Percentiles rank a stretch among this genome's conserved stretches.
Evolutionary conservation across 78 protist species (phyloP).

Genomic region (Guillardia theta): DNA sequence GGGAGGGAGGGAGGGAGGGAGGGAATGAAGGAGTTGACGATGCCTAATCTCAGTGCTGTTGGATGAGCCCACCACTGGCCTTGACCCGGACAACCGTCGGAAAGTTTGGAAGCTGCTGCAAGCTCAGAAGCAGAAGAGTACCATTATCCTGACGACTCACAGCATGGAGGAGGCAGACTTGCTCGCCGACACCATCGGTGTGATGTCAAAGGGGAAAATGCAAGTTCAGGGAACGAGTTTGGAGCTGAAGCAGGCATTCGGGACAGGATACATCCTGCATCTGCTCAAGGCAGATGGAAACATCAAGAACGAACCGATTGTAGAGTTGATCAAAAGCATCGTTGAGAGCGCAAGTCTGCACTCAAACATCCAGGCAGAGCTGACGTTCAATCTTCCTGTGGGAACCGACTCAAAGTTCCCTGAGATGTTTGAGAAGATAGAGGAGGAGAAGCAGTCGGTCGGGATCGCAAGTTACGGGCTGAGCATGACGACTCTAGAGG

Average conservation of each 20-base stretch:
- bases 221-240: conserved; percentile 67
- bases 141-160: conserved; percentile 78
- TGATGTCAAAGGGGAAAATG: conserved; percentile 80
- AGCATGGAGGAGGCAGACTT: conserved; percentile 92
- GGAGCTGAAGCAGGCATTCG: conserved; percentile 72
- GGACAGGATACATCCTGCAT: conserved; percentile 79
- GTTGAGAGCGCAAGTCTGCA: no score
- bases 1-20: no score
- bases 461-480: conserved; percentile 30
- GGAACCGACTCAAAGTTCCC: background rate
- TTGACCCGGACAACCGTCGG: conserved; percentile 76
- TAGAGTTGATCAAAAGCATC: no score
- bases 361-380: background rate
- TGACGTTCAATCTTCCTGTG: background rate
- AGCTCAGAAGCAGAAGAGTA: background rate
- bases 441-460: background rate
- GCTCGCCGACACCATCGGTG: conserved; percentile 83
- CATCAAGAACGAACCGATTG: no score
- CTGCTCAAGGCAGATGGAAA: background rate
- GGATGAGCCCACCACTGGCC: conserved; percentile 36
- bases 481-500: conserved; percentile 60
- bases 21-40: no score
- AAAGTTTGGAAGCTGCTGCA: conserved; percentile 70
- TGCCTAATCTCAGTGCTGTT: conserved; percentile 42
- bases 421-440: background rate